These are phyloP conservation scores for Malus sylvestris DNA, from an alignment of 306 rosid species.

Conservation along the genomic window DNA sequence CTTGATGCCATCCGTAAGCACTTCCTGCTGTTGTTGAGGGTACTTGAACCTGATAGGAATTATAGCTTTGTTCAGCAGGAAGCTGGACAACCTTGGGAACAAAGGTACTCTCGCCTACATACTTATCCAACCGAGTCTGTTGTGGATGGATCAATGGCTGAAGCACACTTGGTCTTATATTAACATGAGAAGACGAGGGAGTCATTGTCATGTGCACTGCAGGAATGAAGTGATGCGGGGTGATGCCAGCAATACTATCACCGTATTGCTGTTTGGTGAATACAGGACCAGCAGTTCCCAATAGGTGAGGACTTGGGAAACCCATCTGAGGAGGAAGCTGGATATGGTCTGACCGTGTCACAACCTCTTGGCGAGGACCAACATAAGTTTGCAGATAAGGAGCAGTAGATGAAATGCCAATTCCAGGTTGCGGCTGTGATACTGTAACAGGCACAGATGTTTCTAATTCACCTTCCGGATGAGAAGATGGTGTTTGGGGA, in stretches of 20 bases:
- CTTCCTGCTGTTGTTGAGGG: constrained; percentile 45
- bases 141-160: constrained; percentile 49
- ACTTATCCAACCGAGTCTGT: constrained; percentile 47
- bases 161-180: constrained; percentile 40
- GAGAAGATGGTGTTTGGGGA: constrained; percentile 27
- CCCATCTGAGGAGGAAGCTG: constrained; percentile 55
- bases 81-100: constrained; percentile 53
- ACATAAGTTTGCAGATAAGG: constrained; percentile 47
- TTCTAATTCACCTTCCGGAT: constrained; percentile 42
- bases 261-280: constrained; percentile 45
- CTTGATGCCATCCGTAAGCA: constrained; percentile 59
- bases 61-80: constrained; percentile 62
- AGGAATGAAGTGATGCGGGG: constrained; percentile 46
- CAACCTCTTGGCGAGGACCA: constrained; percentile 47
- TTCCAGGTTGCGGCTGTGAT: constrained; percentile 41
- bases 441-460: constrained; percentile 39
- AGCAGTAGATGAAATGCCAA: constrained; percentile 38
- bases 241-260: constrained; percentile 33
- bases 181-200: constrained; percentile 45
- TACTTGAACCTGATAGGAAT: constrained; percentile 45
- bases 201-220: constrained; percentile 42
- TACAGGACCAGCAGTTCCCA: constrained; percentile 37
- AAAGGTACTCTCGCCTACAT: constrained; percentile 44
- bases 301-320: constrained; percentile 44
- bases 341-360: constrained; percentile 41